phyloP scores from a whole-genome alignment of 805 yeast species.

The Monosporozyma aquatica region DNA sequence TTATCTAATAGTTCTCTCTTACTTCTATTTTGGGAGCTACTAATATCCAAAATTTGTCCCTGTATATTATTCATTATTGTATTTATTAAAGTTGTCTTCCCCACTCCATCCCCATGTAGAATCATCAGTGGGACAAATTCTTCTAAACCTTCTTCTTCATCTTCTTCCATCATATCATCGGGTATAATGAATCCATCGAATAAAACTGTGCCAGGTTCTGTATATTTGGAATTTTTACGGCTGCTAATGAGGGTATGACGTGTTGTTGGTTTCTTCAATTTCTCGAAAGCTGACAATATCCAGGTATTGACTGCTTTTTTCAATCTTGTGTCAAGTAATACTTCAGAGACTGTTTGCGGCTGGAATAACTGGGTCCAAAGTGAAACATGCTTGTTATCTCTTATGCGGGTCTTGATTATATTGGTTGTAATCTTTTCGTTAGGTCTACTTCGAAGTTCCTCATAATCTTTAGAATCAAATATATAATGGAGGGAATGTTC shows the following conservation, averaged over 20 bases:
- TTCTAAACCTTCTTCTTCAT: conserved; percentile 9
- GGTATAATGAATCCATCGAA: conserved; percentile 30
- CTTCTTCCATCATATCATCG: conserved; percentile 17
- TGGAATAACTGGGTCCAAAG: conserved; percentile 27
- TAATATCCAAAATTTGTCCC: conserved; percentile 76
- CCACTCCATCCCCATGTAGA: conserved; percentile 63
- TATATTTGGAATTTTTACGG: conserved; percentile 7
- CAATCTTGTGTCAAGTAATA: conserved; percentile 21
- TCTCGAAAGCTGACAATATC: conserved; percentile 29
- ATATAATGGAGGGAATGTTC: neutral
- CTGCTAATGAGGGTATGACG: conserved; percentile 27
- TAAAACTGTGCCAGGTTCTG: conserved; percentile 18
- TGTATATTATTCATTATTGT: conserved; percentile 52
- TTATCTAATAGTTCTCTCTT: conserved; percentile 57
- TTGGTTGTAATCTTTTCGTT: neutral
- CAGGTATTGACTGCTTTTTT: conserved; percentile 23
- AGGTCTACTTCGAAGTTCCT: conserved; percentile 6
- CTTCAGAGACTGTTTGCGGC: conserved; percentile 27
- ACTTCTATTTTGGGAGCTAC: conserved; percentile 63
- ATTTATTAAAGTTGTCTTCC: conserved; percentile 69
- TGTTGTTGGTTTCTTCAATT: conserved; percentile 28
- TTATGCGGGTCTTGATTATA: neutral
- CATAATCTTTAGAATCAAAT: conserved; percentile 13
- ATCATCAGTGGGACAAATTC: conserved; percentile 55
- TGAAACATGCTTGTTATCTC: neutral